phyloP scores from a whole-genome alignment of 2,329 filamentous ascomycete species.

The Hymenoscyphus fructigenus region DNA sequence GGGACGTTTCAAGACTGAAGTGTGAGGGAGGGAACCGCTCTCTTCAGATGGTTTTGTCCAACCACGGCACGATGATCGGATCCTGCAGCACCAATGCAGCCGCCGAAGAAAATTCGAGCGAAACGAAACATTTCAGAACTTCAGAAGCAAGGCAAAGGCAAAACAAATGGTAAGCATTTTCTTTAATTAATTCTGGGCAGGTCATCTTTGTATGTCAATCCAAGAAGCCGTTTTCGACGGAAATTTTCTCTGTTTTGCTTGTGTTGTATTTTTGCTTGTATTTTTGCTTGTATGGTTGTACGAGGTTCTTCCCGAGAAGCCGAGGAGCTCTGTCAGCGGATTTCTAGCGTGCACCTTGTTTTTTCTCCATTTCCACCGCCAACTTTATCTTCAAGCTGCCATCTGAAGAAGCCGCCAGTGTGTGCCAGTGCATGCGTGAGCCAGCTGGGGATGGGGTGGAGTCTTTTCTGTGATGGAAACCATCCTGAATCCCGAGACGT shows the following conservation, averaged over 20 bases:
- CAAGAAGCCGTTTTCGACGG: neutral
- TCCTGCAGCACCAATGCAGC: constrained; percentile 3
- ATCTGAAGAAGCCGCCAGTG: constrained; percentile 9
- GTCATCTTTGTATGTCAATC: neutral
- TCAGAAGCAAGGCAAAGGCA: neutral
- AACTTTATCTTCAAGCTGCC: neutral
- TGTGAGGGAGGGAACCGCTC: constrained; percentile 18
- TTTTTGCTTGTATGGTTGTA: neutral
- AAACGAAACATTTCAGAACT: constrained; percentile 9
- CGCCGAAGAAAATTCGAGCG: neutral
- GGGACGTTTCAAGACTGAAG: constrained; percentile 30
- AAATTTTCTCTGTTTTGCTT: neutral
- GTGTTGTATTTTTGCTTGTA: neutral
- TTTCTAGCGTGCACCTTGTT: neutral
- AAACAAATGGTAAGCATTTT: neutral
- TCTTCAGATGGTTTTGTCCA: constrained; percentile 23
- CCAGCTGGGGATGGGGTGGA: neutral
- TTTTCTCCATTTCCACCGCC: neutral
- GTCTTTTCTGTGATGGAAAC: neutral
- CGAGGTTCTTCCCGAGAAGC: neutral
- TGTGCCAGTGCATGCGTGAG: neutral
- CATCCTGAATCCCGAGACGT: constrained; percentile 22
- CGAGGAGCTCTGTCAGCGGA: neutral
- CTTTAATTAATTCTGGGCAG: neutral
- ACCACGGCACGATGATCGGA: neutral